These are phyloP conservation scores for Parascedosporium putredinis DNA, from an alignment of 2,329 filamentous ascomycete genomes.

Conservation along the genomic window DNA sequence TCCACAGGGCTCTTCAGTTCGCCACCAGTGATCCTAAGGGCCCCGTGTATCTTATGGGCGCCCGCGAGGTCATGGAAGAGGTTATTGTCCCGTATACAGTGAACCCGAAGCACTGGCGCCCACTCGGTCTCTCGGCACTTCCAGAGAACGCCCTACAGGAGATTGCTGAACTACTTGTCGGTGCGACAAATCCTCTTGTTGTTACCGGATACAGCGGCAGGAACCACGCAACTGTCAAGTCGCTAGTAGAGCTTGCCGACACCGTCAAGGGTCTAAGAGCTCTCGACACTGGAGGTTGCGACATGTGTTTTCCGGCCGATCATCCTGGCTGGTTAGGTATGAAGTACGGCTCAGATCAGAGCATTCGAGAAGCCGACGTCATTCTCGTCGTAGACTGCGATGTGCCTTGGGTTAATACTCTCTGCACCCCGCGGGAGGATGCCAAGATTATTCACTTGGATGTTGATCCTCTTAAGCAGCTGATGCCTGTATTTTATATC, in stretches of 20 bases:
- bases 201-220: conserved; percentile 63
- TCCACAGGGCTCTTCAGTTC: conserved; percentile 76
- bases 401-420: conserved; percentile 82
- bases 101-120: conserved; percentile 58
- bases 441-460: conserved; percentile 54
- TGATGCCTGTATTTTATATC: conserved; percentile 69
- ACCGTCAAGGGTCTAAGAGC: conserved; percentile 59
- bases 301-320: conserved; percentile 69
- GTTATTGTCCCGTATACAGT: conserved; percentile 64
- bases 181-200: conserved; percentile 55
- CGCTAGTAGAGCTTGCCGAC: conserved; percentile 57
- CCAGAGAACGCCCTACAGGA: conserved; percentile 39
- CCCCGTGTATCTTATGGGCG: conserved; percentile 68
- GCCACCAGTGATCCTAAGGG: conserved; percentile 70
- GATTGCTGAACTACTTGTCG: conserved; percentile 53
- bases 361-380: conserved; percentile 67
- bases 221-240: conserved; percentile 50
- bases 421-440: conserved; percentile 42
- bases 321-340: conserved; percentile 61
- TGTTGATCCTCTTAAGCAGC: conserved; percentile 56
- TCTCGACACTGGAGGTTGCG: conserved; percentile 65
- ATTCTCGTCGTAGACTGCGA: conserved; percentile 84
- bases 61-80: conserved; percentile 76
- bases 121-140: conserved; percentile 57
- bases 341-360: conserved; percentile 62